Evolutionary conservation across 2,329 filamentous ascomycete species (phyloP), one percentile per base, ranked within the genome.

Genomic region (Penicillium sp.): DNA sequence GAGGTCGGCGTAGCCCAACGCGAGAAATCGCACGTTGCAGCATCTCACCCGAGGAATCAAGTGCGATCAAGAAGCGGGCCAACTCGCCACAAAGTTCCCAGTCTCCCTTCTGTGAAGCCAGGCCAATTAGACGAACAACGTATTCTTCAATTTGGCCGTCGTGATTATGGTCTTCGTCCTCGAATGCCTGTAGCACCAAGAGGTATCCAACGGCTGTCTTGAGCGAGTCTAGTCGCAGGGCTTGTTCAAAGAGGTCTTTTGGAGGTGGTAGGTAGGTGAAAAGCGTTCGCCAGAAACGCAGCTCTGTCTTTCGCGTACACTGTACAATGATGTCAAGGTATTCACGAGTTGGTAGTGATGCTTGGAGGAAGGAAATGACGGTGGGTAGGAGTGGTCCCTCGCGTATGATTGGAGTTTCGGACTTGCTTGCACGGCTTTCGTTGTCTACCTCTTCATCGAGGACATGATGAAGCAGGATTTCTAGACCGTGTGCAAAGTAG

Each of bases 11-110:
- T n/a, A 75, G 51, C 7, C 71, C 72, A 8, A 77, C 72, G n/a
- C 76, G 72, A 8, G 69, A 67, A 48, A 79, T 71, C 8, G 77
- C 74, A 45, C 76, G 69, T 46, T 73, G 70, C 13, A 99, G 79
- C 40, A 90, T 93, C 61, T 88, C 86, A 0, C 94, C 94, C 13
- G 87, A 89, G 61, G 91, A 87, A 68, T 99, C 94, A 66, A 99
- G 86, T 5, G 93, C 93, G 43, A 95, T 92, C 52, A 99, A 77
- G 74, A 99, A 99, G n/a, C 93, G 82, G 10, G 94, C 92, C 24
- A 99, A 81, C 72, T 99, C 94, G 65, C 92, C 94, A 76, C 94
- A 97, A 24, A 99, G 77, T 64, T 97, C 92, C 92, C 92, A 99
- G 68, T 97, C 93, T 45, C 87, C 86, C 71, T 92, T 91, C 28